Base-by-base conservation (phyloP, 768 basidiomycete species). In the Suillus ampliporus region DNA sequence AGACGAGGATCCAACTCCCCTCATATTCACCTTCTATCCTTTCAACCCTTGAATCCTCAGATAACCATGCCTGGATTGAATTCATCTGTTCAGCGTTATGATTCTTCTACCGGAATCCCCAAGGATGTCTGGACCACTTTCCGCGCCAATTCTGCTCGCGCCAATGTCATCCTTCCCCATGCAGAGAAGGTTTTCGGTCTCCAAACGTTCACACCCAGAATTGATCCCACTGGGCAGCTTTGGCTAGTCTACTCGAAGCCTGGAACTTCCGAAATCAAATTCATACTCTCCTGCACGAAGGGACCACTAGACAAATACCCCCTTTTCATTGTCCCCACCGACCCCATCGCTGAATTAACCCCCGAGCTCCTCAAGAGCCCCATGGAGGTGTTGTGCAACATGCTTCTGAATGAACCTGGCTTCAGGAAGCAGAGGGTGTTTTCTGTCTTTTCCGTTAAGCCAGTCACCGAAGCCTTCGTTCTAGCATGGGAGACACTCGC, bases 281-380 rank as follows among this genome's bases (percentile, higher is more conserved):
- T 88, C 62, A 74, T 92, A 10, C 75, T 91, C 4, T 83, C 89
- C 13, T 85, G 85, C 65, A 90, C 88, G 0, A 72, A 81, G 34
- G 85, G 84, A 0, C 70, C 74, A 21, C 75, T 89, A 56, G 89
- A 84, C 1, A 69, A 77, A 52, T 89, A 92, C 65, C 92, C 91
- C 3, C 67, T 89, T 9, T 92, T 92, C 76, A 77, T 92, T 34
- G 3, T 56, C 38, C 38, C 54, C 17, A 56, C 23, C 13, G 5
- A 38, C 54, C 38, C 54, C 17, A 84, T 80, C 69, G 83, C 78
- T 28, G 77, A 78, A 38, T 79, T 79, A 63, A 81, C 77, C 0
- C 78, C 69, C 68, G 72, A 75, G 17, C 62, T 65, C 6, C 79
- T 90, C 35, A 65, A 72, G 52, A 48, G 68, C n/a, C 68, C 77